Percentiles rank a stretch among this genome's conserved stretches.
phyloP scores from a whole-genome alignment of 2,329 filamentous ascomycete species.

The Penicillium sp. region DNA sequence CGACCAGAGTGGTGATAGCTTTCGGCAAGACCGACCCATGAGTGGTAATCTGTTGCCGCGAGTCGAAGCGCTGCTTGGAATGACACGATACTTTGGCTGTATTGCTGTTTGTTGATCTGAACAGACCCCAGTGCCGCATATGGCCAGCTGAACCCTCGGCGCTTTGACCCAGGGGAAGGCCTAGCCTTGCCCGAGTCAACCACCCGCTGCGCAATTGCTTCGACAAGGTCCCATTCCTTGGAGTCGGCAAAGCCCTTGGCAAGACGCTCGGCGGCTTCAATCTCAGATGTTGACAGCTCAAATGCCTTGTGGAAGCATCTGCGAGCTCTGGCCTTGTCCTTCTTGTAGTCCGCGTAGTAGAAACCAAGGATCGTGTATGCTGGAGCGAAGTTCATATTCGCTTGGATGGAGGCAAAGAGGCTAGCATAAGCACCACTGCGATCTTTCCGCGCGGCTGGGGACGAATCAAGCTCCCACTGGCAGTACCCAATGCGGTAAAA shows the following conservation, averaged over 20 bases:
- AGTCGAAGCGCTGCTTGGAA: constrained; percentile 88
- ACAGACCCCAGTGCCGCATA: constrained; percentile 91
- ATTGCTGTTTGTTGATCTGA: constrained; percentile 91
- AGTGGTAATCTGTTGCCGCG: constrained; percentile 83
- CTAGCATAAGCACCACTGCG: constrained; percentile 78
- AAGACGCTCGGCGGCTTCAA: constrained; percentile 81
- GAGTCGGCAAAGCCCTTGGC: constrained; percentile 83
- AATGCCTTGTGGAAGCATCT: constrained; percentile 96
- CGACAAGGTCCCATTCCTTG: constrained; percentile 94
- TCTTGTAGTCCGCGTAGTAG: constrained; percentile 87
- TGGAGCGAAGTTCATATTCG: constrained; percentile 81
- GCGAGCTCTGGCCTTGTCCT: constrained; percentile 80
- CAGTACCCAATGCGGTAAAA: constrained; percentile 85
- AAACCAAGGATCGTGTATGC: constrained; percentile 87
- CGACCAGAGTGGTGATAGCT: constrained; percentile 93
- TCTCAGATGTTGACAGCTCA: constrained; percentile 82
- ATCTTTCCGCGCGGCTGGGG: constrained; percentile 70
- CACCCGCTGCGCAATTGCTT: constrained; percentile 84
- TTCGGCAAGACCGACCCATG: constrained; percentile 94
- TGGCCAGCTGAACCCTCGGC: constrained; percentile 91
- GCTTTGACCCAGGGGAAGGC: constrained; percentile 86
- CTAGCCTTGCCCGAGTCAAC: constrained; percentile 93
- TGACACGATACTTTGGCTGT: constrained; percentile 80
- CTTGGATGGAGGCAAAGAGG: constrained; percentile 80
- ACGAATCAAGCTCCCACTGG: constrained; percentile 78